These are phyloP conservation scores for Schizosaccharomyces lindneri DNA, from an alignment of 805 yeast genomes.

Conservation along the genomic window DNA sequence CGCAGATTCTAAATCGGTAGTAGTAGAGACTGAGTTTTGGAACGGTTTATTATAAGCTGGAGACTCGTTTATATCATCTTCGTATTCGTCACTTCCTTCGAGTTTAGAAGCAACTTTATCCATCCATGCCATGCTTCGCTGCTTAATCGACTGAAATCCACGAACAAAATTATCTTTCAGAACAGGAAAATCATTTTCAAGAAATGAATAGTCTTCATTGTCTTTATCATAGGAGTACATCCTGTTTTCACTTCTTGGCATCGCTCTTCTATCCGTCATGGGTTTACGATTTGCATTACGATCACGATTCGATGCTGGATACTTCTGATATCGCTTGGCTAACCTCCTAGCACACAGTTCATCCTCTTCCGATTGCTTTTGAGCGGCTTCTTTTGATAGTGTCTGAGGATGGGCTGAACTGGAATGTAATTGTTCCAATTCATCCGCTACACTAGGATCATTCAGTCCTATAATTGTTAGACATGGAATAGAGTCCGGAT, in stretches of 20 bases:
- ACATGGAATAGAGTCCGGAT: no score
- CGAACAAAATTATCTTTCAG: neutral
- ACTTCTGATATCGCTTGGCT: neutral
- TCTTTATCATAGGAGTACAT: neutral
- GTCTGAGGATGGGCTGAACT: neutral
- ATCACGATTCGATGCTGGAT: neutral
- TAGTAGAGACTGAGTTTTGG: neutral
- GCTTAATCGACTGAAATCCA: neutral
- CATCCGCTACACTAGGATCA: neutral
- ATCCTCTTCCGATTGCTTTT: neutral
- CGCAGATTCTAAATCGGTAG: neutral
- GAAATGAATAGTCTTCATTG: neutral
- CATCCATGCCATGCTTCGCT: neutral
- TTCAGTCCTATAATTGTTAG: neutral
- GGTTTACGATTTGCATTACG: no score
- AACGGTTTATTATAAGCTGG: neutral
- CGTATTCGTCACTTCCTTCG: neutral
- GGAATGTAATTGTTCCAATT: neutral
- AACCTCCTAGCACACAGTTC: neutral
- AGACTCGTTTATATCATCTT: neutral
- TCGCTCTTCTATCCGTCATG: no score
- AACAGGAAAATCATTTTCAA: neutral
- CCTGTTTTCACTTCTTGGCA: no score
- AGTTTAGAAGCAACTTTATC: neutral
- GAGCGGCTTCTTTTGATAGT: neutral